phyloP scores from a whole-genome alignment of 2,329 filamentous ascomycete genomes.

The Ophiocordyceps camponoti-saundersi region DNA sequence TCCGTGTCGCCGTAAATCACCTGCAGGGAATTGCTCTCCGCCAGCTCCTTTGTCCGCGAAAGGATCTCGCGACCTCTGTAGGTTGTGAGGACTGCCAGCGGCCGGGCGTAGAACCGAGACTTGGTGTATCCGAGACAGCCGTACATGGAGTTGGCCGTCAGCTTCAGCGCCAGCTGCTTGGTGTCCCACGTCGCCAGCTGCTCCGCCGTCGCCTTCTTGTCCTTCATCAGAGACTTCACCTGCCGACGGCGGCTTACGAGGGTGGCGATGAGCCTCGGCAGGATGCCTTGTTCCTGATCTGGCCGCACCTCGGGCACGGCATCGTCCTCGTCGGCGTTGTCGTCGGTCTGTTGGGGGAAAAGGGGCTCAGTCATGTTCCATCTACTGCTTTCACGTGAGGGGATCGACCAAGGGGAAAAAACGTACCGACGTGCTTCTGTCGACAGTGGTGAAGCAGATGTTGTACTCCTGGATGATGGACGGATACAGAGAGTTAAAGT shows the following conservation, averaged over 20 bases:
- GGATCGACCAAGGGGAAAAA: too few species aligned
- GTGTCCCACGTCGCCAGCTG: conserved; percentile 93
- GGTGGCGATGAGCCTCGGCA: conserved; percentile 81
- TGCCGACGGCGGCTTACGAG: conserved; percentile 77
- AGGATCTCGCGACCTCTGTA: conserved; percentile 97
- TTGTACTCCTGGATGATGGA: conserved; percentile 99
- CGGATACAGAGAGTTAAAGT: conserved; percentile 97
- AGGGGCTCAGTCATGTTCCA: too few species aligned
- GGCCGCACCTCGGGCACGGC: conserved; percentile 73
- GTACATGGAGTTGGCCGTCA: conserved; percentile 99
- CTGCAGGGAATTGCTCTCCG: conserved; percentile 75
- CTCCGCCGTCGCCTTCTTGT: conserved; percentile 69
- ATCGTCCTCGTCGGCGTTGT: conserved; percentile 52
- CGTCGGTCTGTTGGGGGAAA: too few species aligned
- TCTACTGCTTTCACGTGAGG: too few species aligned
- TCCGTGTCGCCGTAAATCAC: conserved; percentile 99
- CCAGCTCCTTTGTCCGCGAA: conserved; percentile 85
- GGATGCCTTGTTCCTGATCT: conserved; percentile 64
- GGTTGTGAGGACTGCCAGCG: conserved; percentile 87
- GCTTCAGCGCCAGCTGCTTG: conserved; percentile 88
- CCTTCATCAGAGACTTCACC: conserved; percentile 95
- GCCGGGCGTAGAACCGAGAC: conserved; percentile 91
- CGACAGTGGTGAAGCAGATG: conserved; percentile 97
- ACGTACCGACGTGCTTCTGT: conserved; percentile 54
- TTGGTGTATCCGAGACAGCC: conserved; percentile 94